These are phyloP conservation scores for Penicillium arizonense DNA, from an alignment of 495 filamentous ascomycete species.

Conservation along the genomic window DNA sequence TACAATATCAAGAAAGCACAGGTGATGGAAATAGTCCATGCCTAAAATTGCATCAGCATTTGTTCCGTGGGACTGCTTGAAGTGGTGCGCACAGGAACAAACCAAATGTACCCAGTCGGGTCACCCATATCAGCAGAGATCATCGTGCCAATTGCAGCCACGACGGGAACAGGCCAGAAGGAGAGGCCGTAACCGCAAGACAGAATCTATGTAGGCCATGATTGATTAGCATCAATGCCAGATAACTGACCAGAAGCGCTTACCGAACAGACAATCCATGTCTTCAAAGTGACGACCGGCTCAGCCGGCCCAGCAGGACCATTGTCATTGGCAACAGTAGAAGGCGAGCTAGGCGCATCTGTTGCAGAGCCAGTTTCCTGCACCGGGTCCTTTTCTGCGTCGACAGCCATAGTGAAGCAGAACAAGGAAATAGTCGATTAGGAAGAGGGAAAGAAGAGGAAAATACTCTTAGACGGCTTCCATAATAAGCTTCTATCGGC, in stretches of 20 bases:
- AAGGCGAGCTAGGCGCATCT: slow-evolving; percentile 6
- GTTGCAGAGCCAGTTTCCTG: slow-evolving; percentile 6
- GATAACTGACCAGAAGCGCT: not conserved
- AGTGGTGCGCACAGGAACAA: slow-evolving; percentile 14
- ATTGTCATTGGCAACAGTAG: not conserved
- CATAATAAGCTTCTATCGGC: not conserved
- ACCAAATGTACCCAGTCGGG: slow-evolving; percentile 22
- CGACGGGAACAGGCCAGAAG: slow-evolving; percentile 22
- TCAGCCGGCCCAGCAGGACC: not conserved
- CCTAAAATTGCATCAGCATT: slow-evolving; percentile 5
- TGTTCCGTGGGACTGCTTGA: not conserved
- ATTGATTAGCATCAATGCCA: not conserved
- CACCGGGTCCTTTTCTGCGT: slow-evolving; percentile 6
- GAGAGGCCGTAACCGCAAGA: slow-evolving; percentile 29
- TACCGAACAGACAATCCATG: slow-evolving; percentile 26
- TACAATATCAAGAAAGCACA: slow-evolving; percentile 26
- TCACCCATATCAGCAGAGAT: slow-evolving; percentile 24
- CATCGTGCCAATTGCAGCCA: slow-evolving; percentile 16
- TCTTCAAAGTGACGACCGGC: slow-evolving; percentile 22
- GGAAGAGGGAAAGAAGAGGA: not conserved
- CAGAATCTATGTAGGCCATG: slow-evolving; percentile 14
- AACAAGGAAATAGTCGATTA: not conserved
- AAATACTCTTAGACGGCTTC: not conserved
- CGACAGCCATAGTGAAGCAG: slow-evolving; percentile 5
- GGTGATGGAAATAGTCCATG: slow-evolving; percentile 27